A percentile compares a stretch with the other conserved stretches of the same genome.
Conservation (phyloP, 1,139 yeast species). For the Tardiomyces digboiensis region DNA sequence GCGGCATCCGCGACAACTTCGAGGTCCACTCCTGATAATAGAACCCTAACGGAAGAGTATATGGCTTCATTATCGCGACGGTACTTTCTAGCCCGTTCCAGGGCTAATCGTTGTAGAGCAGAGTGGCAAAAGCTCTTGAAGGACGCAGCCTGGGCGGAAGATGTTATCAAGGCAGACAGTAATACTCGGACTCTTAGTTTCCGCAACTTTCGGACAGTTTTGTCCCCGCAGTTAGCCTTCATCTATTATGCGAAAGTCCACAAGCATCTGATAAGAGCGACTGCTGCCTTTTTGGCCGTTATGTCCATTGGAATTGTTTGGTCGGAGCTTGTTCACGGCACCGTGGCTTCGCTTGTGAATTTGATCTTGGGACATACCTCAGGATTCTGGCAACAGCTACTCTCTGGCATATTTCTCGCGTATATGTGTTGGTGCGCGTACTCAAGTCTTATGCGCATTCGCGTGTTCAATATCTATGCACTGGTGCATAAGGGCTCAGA, state of each 20-base stretch:
- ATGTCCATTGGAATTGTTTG: constrained; percentile 51
- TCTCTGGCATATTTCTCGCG: constrained; percentile 40
- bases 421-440: constrained; percentile 64
- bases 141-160: constrained; percentile 29
- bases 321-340: constrained; percentile 70
- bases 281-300: constrained; percentile 32
- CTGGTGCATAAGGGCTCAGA: constrained; percentile 59
- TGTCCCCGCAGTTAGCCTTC: constrained; percentile 33
- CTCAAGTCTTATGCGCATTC: constrained; percentile 55
- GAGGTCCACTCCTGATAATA: too few relatives aligned
- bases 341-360: constrained; percentile 53
- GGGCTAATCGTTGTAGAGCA: constrained; percentile 18
- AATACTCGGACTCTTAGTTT: constrained; percentile 16
- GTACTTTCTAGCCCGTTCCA: constrained; percentile 13
- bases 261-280: constrained; percentile 37
- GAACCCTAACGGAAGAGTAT: constrained; percentile 13
- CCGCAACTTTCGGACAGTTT: constrained; percentile 20
- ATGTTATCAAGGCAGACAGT: constrained; percentile 18
- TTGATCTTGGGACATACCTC: constrained; percentile 29
- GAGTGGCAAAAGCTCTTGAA: constrained; percentile 32
- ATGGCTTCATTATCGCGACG: constrained; percentile 17
- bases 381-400: constrained; percentile 26
- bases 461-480: constrained; percentile 69
- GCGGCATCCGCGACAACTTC: background rate
- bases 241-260: constrained; percentile 32